These are phyloP conservation scores for Ilyonectria robusta DNA, from an alignment of 2,329 filamentous ascomycete species.

Conservation along the genomic window DNA sequence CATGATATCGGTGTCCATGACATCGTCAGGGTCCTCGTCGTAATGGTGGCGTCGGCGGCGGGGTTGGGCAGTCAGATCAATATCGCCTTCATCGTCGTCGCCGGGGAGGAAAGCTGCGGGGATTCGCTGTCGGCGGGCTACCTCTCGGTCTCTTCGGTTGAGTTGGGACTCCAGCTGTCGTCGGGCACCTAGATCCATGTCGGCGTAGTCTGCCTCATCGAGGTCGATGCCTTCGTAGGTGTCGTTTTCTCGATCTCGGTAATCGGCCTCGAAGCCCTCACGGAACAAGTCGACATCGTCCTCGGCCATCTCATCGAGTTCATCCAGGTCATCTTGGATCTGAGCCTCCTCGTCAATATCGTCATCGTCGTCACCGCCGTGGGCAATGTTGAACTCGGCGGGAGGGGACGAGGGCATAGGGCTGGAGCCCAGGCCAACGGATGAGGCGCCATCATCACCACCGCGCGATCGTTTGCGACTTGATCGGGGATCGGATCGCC, in stretches of 20 bases:
- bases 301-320: constrained; percentile 86
- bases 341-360: constrained; percentile 81
- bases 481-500: constrained; percentile 70
- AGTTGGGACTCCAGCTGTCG: constrained; percentile 81
- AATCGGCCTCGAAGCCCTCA: constrained; percentile 80
- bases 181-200: constrained; percentile 76
- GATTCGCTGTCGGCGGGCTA: constrained; percentile 75
- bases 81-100: constrained; percentile 87
- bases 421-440: constrained; percentile 68
- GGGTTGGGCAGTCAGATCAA: constrained; percentile 88
- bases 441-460: constrained; percentile 66
- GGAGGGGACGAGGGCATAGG: constrained; percentile 78
- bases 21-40: constrained; percentile 93
- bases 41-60: constrained; percentile 90
- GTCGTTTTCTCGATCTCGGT: constrained; percentile 76
- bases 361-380: constrained; percentile 78
- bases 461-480: constrained; percentile 70
- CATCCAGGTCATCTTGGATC: constrained; percentile 80
- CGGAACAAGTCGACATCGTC: constrained; percentile 86
- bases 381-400: constrained; percentile 72
- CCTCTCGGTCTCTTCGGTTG: constrained; percentile 80
- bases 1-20: constrained; percentile 94
- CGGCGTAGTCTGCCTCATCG: constrained; percentile 82
- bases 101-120: constrained; percentile 82
- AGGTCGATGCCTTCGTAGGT: constrained; percentile 79